Percentiles rank a stretch among this genome's conserved stretches.
Evolutionary conservation across 2,329 filamentous ascomycete genomes (phyloP).

Genomic region (Xenoacremonium recifei): DNA sequence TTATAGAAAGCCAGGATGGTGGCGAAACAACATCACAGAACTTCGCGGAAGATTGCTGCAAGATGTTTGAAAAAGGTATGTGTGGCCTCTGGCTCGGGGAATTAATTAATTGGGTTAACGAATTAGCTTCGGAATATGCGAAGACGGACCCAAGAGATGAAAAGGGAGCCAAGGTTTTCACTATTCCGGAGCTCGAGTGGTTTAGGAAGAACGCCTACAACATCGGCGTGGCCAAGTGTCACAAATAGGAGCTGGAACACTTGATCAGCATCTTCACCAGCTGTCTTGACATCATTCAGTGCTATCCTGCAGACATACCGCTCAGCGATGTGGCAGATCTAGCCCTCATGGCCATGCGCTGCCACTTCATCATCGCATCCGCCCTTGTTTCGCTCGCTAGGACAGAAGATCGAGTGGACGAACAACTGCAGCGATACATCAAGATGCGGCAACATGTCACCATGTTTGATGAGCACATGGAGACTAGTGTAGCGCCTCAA

Average conservation of each 20-base stretch:
- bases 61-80: slow-evolving; percentile 44
- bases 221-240: slow-evolving; percentile 61
- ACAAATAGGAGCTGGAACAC: slow-evolving; percentile 50
- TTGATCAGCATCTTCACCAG: slow-evolving; percentile 56
- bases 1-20: slow-evolving; percentile 36
- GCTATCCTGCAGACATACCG: slow-evolving; percentile 48
- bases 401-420: slow-evolving; percentile 46
- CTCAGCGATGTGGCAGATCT: slow-evolving; percentile 45
- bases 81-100: neutral
- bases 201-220: slow-evolving; percentile 84
- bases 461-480: slow-evolving; percentile 51
- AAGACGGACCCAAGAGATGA: slow-evolving; percentile 35
- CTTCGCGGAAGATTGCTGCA: slow-evolving; percentile 51
- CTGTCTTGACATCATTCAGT: slow-evolving; percentile 51
- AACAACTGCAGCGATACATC: slow-evolving; percentile 60
- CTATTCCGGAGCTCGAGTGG: slow-evolving; percentile 71
- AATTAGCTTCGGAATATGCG: slow-evolving; percentile 27
- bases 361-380: slow-evolving; percentile 64
- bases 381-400: slow-evolving; percentile 52
- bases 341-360: slow-evolving; percentile 61
- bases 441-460: slow-evolving; percentile 59
- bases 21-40: neutral
- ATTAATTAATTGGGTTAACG: slow-evolving; percentile 6
- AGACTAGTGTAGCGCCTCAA: slow-evolving; percentile 37
- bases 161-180: slow-evolving; percentile 52